Evolutionary conservation across 2,329 filamentous ascomycete species (phyloP).

Genomic region (Tolypocladium nubicola): DNA sequence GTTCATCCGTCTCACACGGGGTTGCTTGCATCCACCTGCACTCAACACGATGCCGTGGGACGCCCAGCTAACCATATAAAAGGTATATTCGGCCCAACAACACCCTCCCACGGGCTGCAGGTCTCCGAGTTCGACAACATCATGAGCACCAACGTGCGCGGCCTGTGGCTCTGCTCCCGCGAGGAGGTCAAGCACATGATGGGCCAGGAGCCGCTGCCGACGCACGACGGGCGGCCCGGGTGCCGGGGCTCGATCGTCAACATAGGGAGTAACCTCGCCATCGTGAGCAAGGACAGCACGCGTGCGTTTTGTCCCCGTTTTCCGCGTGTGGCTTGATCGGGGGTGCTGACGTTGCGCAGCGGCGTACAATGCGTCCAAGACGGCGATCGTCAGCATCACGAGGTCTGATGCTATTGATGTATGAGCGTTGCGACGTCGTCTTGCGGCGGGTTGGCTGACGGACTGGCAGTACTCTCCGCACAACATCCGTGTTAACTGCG

Average conservation of each 20-base stretch:
- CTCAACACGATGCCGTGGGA: not conserved
- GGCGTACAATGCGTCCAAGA: slow-evolving; percentile 34
- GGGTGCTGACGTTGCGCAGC: slow-evolving; percentile 13
- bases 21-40: not conserved
- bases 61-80: not conserved
- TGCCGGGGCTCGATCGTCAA: slow-evolving; percentile 33
- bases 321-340: no score
- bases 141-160: slow-evolving; percentile 31
- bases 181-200: slow-evolving; percentile 32
- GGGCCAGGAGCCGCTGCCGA: slow-evolving; percentile 27
- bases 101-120: slow-evolving; percentile 22
- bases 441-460: not conserved
- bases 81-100: slow-evolving; percentile 27
- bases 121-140: slow-evolving; percentile 30
- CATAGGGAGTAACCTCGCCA: slow-evolving; percentile 30
- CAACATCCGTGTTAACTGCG: slow-evolving; percentile 33
- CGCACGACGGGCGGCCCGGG: slow-evolving; percentile 27
- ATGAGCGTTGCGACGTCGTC: slow-evolving; percentile 18
- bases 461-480: slow-evolving; percentile 28
- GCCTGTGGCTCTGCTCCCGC: slow-evolving; percentile 31
- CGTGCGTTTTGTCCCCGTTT: slow-evolving; percentile 16
- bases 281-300: slow-evolving; percentile 29
- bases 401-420: slow-evolving; percentile 30
- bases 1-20: not conserved
- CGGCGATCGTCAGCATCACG: slow-evolving; percentile 31